phyloP scores from a whole-genome alignment of 441 rosid species.

The Adansonia rubrostipa region DNA sequence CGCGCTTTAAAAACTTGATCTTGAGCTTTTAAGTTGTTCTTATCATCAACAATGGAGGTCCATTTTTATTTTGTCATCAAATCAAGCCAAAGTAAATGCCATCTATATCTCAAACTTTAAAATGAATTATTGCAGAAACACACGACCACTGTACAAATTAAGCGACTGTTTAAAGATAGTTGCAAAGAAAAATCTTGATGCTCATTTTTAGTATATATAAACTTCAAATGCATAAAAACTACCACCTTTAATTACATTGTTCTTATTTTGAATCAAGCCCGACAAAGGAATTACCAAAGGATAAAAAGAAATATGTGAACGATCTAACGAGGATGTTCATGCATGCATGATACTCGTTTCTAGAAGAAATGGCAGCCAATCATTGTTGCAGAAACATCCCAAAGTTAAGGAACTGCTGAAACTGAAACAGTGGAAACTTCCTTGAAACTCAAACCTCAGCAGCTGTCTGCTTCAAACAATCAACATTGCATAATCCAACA shows the following conservation, averaged over 20 bases:
- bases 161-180: not conserved
- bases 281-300: not conserved
- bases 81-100: no score
- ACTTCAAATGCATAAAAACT: not conserved
- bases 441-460: constrained; percentile 40
- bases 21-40: not conserved
- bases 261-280: constrained; percentile 17
- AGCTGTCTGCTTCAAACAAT: constrained; percentile 58
- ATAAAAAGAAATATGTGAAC: not conserved
- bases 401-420: not conserved
- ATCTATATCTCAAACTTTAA: not conserved
- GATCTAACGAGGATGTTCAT: constrained; percentile 17
- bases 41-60: not conserved
- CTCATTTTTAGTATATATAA: not conserved
- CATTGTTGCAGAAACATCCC: constrained; percentile 13
- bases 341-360: not conserved
- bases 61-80: no score
- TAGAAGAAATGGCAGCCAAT: not conserved
- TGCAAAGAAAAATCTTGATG: not conserved
- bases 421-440: not conserved
- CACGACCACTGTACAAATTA: constrained; percentile 3
- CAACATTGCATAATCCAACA: constrained; percentile 65
- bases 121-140: not conserved
- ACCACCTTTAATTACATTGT: constrained; percentile 3
- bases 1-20: not conserved